phyloP scores from a whole-genome alignment of 768 basidiomycete species.

The Hemileccinum impolitum region DNA sequence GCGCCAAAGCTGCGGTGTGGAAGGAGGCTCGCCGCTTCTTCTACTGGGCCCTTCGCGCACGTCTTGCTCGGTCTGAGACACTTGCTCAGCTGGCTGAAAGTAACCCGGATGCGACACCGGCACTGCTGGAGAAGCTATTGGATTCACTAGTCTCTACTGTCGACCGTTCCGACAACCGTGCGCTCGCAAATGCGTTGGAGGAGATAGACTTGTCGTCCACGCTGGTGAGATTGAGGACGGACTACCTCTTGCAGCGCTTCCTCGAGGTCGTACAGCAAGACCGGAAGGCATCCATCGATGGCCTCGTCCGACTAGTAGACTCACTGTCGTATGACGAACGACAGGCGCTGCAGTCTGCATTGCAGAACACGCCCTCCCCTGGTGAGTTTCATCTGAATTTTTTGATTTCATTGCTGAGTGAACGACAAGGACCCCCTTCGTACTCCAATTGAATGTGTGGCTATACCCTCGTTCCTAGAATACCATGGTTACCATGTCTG shows the following conservation, averaged over 20 bases:
- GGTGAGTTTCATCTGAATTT: slow-evolving; percentile 40
- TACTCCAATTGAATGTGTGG: slow-evolving; percentile 29
- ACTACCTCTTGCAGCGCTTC: slow-evolving; percentile 64
- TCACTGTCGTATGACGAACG: slow-evolving; percentile 72
- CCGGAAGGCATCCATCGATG: slow-evolving; percentile 71
- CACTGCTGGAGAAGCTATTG: slow-evolving; percentile 65
- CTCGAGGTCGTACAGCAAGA: slow-evolving; percentile 69
- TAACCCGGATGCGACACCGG: slow-evolving; percentile 63
- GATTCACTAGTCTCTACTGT: slow-evolving; percentile 57
- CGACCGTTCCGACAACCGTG: slow-evolving; percentile 49
- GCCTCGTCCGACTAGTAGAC: slow-evolving; percentile 71
- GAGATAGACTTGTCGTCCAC: slow-evolving; percentile 63
- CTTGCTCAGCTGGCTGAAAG: slow-evolving; percentile 63
- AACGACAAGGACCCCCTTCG: slow-evolving; percentile 38
- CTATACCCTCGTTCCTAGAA: slow-evolving; percentile 4
- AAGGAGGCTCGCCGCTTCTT: slow-evolving; percentile 85
- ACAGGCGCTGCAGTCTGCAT: slow-evolving; percentile 51
- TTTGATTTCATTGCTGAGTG: slow-evolving; percentile 2
- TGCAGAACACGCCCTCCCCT: slow-evolving; percentile 59
- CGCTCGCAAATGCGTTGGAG: slow-evolving; percentile 65
- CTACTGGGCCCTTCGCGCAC: slow-evolving; percentile 92
- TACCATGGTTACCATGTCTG: slow-evolving; percentile 3
- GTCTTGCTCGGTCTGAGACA: slow-evolving; percentile 64
- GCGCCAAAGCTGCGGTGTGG: slow-evolving; percentile 85
- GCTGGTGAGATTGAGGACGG: slow-evolving; percentile 61